Evolutionary conservation across 805 yeast species (phyloP), one percentile per base, ranked within the genome.

Genomic region (Pichia rugopelliculosa): DNA sequence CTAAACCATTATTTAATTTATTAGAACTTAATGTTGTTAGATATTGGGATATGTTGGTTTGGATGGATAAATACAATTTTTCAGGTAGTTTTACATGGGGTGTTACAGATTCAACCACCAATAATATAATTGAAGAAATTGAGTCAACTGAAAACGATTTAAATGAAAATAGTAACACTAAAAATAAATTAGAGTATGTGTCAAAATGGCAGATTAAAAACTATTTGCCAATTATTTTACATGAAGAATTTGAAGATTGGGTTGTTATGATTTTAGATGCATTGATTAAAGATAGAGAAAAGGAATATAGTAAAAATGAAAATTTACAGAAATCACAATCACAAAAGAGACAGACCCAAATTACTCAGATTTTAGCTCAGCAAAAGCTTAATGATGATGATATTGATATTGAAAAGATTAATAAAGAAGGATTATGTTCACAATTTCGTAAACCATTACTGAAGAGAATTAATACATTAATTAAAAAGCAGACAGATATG

Each of bases 61-160:
- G 97, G 98, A 86, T 91, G 95, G 96, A 93, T 61, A 82, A 84
- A 56, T 79, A 77, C 57, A 93, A 93, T 59, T 89, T 74, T 64
- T 85, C 95, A 39, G 99, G 99, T 7, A 64, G 80, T 43, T 70
- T 70, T 50, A 76, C 81, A 56, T 57, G 58, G 18, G 69, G 70
- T 46, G 74, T 78, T 44, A 65, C 72, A 4, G 71, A 66, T 45
- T 69, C 67, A 10, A 37, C 41, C 3, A 38, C 39, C 13, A 41
- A 26, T 21, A 20, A 36, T 21, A 6, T 10, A 8, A 25, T 25
- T 21, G 41, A 33, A 39, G 38, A 36, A 13, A 37, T 6, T 6
- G 20, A n/a, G 8, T 23, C 21, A 6, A 20, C 38, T 15, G 45
- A 30, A 21, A 38, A 45, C 7, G 49, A 36, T 74, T 72, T 17